phyloP scores from a whole-genome alignment of 192 early-diverging fungal species.

The Chytriomyces confervae region DNA sequence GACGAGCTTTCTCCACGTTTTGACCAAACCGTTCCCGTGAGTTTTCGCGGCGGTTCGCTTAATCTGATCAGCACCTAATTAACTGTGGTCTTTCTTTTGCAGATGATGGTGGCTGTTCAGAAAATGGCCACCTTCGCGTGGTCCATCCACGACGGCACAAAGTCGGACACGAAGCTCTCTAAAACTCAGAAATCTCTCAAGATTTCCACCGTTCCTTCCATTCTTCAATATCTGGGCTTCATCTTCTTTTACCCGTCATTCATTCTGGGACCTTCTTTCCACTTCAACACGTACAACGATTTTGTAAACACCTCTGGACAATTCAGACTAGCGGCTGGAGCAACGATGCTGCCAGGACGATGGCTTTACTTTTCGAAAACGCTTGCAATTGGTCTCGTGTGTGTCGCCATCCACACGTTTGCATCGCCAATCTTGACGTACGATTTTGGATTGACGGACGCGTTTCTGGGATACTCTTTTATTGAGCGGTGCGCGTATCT shows the following conservation, averaged over 20 bases:
- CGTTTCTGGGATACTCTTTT: constrained; percentile 7
- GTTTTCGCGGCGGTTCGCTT: neutral
- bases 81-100: neutral
- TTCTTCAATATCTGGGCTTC: constrained; percentile 38
- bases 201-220: constrained; percentile 6
- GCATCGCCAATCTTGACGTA: neutral
- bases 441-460: constrained; percentile 11
- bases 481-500: constrained; percentile 44
- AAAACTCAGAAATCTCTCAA: constrained; percentile 22
- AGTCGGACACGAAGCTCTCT: constrained; percentile 13
- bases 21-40: constrained; percentile 29
- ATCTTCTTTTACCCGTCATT: constrained; percentile 41
- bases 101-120: constrained; percentile 35
- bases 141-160: constrained; percentile 30
- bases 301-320: constrained; percentile 13
- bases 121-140: constrained; percentile 32
- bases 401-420: constrained; percentile 4
- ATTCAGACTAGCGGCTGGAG: neutral
- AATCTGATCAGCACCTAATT: neutral
- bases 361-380: constrained; percentile 20
- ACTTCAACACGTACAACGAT: constrained; percentile 27
- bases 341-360: constrained; percentile 15
- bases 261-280: constrained; percentile 35
- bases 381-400: constrained; percentile 8
- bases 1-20: constrained; percentile 7